These are phyloP conservation scores for Cystofilobasidium macerans DNA, from an alignment of 768 basidiomycete genomes.

Conservation along the genomic window DNA sequence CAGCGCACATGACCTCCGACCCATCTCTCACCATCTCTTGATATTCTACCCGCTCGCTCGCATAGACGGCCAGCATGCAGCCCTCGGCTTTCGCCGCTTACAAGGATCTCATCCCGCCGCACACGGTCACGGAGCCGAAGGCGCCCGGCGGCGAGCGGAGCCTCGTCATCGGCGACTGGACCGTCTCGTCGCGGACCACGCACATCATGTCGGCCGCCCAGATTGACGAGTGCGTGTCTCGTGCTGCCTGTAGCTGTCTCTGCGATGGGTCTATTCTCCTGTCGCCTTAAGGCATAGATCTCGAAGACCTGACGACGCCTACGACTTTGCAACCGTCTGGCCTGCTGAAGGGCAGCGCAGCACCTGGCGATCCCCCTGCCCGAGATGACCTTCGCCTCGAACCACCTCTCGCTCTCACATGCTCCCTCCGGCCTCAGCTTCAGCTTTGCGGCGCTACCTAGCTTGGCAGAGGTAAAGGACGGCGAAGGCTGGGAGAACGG, in stretches of 20 bases:
- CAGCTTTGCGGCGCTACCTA: slow-evolving; percentile 55
- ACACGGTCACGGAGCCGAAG: not conserved
- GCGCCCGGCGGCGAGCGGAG: not conserved
- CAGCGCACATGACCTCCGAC: no score
- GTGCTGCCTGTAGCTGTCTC: not conserved
- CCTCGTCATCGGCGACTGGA: slow-evolving; percentile 21
- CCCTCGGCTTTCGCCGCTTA: not conserved
- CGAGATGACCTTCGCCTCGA: slow-evolving; percentile 93
- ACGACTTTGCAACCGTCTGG: slow-evolving; percentile 38
- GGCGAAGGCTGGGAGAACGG: slow-evolving; percentile 61
- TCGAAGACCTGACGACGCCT: slow-evolving; percentile 43
- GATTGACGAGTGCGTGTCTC: slow-evolving; percentile 19
- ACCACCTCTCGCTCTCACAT: slow-evolving; percentile 60
- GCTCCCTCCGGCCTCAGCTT: slow-evolving; percentile 53
- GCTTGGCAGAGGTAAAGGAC: slow-evolving; percentile 51
- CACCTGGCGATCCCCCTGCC: slow-evolving; percentile 63
- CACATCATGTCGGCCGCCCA: slow-evolving; percentile 26
- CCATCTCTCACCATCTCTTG: no score
- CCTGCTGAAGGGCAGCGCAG: slow-evolving; percentile 34
- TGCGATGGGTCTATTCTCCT: not conserved
- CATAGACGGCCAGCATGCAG: not conserved
- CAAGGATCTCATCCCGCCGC: slow-evolving; percentile 10
- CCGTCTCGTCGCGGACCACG: not conserved
- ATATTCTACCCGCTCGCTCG: no score
- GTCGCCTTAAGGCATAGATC: not conserved